Evolutionary conservation across 495 filamentous ascomycete species (phyloP), one percentile per base, ranked within the genome.

Genomic region (Aspergillus asperescens): DNA sequence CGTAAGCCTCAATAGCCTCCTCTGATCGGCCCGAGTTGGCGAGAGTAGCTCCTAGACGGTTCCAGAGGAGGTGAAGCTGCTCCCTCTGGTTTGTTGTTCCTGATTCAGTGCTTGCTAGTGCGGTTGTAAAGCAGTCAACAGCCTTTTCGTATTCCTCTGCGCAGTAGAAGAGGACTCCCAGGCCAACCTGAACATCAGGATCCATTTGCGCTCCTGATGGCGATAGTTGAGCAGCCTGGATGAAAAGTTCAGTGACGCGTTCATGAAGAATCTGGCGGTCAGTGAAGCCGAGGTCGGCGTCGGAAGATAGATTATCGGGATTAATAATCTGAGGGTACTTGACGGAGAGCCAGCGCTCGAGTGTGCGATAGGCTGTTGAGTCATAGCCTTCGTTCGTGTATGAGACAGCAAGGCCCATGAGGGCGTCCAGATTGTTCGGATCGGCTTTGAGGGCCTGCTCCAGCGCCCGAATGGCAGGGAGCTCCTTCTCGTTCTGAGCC

Each of bases 371-470:
- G 52, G 93, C 94, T 18, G 89, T 92, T 56, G 84, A 88, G 65
- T 97, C 93, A 74, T 97, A 97, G 54, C 92, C 93, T 69, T 99
- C 93, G 72, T 99, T 99, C 28, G 94, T 97, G 69, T 97, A 99
- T n/a, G 86, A 91, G 35, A 99, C 93, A 34, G 92, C 89, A 16
- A 99, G 77, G 4, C 88, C 90, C 90, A 99, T 96, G 25, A 97
- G 76, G 2, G 93, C 92, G 34, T 87, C 77, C 6, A 95, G 78
- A 61, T 95, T 96, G 59, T 82, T 81, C 2, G 89, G 82, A 59
- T 96, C 90, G 7, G 92, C 72, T 67, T 89, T 92, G 43, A 96
- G 73, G 12, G 92, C 90, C 61, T 92, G 88, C 71, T 96, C 93
- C 48, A 96, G 74, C 4, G 94, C 93, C n/a, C 93, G 86, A 57